Evolutionary conservation across 345 rosid genomes (phyloP).

Genomic region (Turritis glabra): DNA sequence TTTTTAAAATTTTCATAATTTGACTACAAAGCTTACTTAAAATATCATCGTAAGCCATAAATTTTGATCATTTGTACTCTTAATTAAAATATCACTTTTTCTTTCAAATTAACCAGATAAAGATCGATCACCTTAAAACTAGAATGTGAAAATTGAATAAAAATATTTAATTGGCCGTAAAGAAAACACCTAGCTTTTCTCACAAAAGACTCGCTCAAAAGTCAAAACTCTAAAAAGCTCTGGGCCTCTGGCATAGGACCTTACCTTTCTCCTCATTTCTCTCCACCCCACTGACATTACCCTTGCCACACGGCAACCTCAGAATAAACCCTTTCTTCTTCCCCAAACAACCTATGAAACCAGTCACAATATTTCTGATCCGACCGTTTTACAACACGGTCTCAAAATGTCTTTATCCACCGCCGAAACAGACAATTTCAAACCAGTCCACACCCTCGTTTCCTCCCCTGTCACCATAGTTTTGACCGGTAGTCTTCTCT

Average conservation of each 20-base stretch:
- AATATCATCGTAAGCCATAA: background rate
- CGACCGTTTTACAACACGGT: constrained; percentile 32
- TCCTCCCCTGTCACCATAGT: constrained; percentile 53
- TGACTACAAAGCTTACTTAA: background rate
- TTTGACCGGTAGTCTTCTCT: constrained; percentile 55
- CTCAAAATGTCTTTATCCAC: constrained; percentile 33
- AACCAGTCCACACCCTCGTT: constrained; percentile 25
- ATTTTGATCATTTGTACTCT: background rate
- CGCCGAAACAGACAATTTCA: background rate
- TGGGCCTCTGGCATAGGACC: background rate
- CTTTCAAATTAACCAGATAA: background rate
- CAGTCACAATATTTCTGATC: background rate
- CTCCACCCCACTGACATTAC: constrained; percentile 31
- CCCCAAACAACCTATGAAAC: constrained; percentile 29
- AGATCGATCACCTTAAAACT: background rate
- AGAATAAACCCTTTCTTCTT: constrained; percentile 20
- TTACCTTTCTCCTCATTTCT: constrained; percentile 31
- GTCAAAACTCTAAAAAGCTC: background rate
- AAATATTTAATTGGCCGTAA: background rate
- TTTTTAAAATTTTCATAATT: background rate
- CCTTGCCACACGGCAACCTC: constrained; percentile 25
- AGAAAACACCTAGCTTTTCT: constrained; percentile 24
- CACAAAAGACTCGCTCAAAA: constrained; percentile 38
- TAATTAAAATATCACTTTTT: no score
- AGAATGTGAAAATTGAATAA: background rate